Evolutionary conservation across 371 early-diverging fungal genomes (phyloP), one percentile per base, ranked within the genome.

Genomic region (Sporodiniella umbellata): DNA sequence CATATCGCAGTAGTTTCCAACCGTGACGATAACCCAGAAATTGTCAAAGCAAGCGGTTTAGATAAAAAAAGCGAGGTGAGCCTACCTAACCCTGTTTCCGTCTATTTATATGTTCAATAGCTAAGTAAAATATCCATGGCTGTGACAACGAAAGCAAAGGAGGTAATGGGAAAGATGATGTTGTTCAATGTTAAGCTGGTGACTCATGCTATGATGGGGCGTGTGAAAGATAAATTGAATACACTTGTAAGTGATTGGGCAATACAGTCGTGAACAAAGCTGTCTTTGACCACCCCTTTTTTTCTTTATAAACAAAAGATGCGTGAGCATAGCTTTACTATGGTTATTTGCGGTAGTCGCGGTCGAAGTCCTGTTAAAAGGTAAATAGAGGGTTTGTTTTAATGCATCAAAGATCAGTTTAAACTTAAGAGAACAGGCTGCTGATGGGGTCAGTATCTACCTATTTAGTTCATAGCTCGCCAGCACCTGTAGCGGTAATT

Each of bases 401-500:
- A 21, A 18, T n/a, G n/a, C n/a, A n/a, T n/a, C n/a, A n/a, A n/a
- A n/a, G n/a, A n/a, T n/a, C n/a, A n/a, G n/a, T n/a, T n/a, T n/a
- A n/a, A 31, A 28, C 6, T 8, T 8, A 31, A 11, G 19, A 17
- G 2, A 25, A 8, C 47, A 53, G 40, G 15, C 40, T 53, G 39
- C 24, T 59, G 24, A 50, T 59, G 53, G 57, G 62, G 3, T 62
- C 62, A 3, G 45, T 56, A 17, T 62, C 56, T 8, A 56, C 62
- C 15, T 62, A 53, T 30, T 25, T 62, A 7, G 43, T 62, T 26
- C 57, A 62, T 42, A 56, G 48, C 33, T 53, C 82, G 3, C 61
- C 76, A 8, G 77, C 75, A 6, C 82, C 82, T 1, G 82, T 81
- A 15, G 71, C 71, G 43, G 82, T 81, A 2, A 70, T 81, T 33